phyloP scores from a whole-genome alignment of 2,329 filamentous ascomycete genomes.

The Gaeumannomyces sp. region DNA sequence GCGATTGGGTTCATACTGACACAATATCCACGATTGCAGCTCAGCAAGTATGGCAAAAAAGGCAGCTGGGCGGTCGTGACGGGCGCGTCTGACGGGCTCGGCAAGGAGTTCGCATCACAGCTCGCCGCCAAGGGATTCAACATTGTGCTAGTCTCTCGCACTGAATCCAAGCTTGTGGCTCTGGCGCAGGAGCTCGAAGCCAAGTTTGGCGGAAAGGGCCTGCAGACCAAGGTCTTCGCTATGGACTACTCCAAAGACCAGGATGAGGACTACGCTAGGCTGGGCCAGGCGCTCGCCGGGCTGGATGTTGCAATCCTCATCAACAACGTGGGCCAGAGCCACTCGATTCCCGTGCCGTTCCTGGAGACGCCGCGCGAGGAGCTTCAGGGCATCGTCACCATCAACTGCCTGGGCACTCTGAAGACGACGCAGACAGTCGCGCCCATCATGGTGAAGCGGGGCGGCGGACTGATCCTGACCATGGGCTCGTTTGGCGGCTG shows the following conservation, averaged over 20 bases:
- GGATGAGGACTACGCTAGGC: constrained; percentile 70
- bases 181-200: constrained; percentile 69
- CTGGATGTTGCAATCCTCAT: constrained; percentile 82
- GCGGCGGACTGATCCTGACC: constrained; percentile 83
- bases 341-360: constrained; percentile 89
- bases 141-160: constrained; percentile 88
- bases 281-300: constrained; percentile 61
- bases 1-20: too few relatives aligned
- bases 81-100: constrained; percentile 91
- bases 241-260: constrained; percentile 88
- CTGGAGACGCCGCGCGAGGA: constrained; percentile 71
- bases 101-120: constrained; percentile 91
- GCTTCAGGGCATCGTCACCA: constrained; percentile 82
- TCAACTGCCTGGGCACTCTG: constrained; percentile 90
- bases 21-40: constrained; percentile 40
- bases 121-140: constrained; percentile 91
- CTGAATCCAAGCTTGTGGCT: constrained; percentile 79
- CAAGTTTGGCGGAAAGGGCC: constrained; percentile 53
- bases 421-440: constrained; percentile 80
- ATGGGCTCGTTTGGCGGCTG: constrained; percentile 97
- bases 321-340: constrained; percentile 96
- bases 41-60: constrained; percentile 83
- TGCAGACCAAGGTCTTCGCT: constrained; percentile 71
- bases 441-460: constrained; percentile 77
- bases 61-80: constrained; percentile 94